A percentile compares a stretch with the other conserved stretches of the same genome.
phyloP scores from a whole-genome alignment of 2,329 filamentous ascomycete genomes.

The Apiospora malaysiana region DNA sequence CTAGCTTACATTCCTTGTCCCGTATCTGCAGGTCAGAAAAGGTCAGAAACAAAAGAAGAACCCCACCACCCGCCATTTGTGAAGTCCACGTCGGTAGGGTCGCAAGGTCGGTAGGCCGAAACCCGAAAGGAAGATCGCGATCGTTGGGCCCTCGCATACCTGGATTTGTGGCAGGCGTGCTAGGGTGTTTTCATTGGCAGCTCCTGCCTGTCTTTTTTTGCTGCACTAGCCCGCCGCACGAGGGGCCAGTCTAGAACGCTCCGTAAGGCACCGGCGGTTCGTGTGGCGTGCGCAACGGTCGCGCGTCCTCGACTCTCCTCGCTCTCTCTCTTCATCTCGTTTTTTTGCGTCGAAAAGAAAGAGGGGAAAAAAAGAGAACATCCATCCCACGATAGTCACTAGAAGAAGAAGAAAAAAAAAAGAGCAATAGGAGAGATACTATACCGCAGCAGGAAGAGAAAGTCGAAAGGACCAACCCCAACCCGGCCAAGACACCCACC shows the following conservation, averaged over 20 bases:
- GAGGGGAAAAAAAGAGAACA: background rate
- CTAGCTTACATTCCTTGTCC: background rate
- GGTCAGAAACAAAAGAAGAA: background rate
- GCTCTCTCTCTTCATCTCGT: background rate
- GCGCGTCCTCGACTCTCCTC: background rate
- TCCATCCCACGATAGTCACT: background rate
- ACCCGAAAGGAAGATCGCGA: background rate
- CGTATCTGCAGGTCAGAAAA: background rate
- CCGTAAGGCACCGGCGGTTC: conserved; percentile 13
- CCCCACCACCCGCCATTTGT: background rate
- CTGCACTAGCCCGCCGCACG: conserved; percentile 7
- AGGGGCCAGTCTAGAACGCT: conserved; percentile 12
- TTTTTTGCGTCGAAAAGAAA: background rate
- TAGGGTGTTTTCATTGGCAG: background rate
- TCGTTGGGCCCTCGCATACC: background rate
- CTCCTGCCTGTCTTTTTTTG: conserved; percentile 6
- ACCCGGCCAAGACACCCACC: background rate
- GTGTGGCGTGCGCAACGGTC: conserved; percentile 13
- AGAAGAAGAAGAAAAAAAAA: background rate
- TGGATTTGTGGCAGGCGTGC: background rate
- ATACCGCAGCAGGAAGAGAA: too few relatives aligned
- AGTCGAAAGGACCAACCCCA: background rate
- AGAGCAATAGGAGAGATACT: background rate
- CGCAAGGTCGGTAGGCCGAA: background rate
- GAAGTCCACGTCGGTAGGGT: background rate